A percentile compares a stretch with the other conserved stretches of the same genome.
phyloP scores from a whole-genome alignment of 345 rosid species.

The Arabis alpina region DNA sequence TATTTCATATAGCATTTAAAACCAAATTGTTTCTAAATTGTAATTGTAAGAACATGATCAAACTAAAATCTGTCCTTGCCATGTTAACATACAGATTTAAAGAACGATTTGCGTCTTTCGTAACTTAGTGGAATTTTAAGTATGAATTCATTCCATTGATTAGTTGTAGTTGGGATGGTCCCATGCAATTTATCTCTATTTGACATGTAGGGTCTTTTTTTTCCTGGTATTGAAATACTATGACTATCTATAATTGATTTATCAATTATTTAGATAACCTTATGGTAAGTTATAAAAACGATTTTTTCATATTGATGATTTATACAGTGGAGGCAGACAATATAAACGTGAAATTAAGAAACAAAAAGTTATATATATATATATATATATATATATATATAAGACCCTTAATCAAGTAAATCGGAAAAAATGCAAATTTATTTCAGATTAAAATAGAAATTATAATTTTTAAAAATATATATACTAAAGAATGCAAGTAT shows the following conservation, averaged over 20 bases:
- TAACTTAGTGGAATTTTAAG: conserved; percentile 10
- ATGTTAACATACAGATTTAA: not conserved
- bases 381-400: too few relatives aligned
- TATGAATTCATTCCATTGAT: not conserved
- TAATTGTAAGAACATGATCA: not conserved
- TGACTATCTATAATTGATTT: not conserved
- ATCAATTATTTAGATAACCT: too few relatives aligned
- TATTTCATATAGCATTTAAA: too few relatives aligned
- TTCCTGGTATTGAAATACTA: not conserved
- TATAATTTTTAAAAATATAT: not conserved
- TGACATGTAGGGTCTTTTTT: not conserved
- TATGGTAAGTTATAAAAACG: too few relatives aligned
- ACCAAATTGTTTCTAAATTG: not conserved
- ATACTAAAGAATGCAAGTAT: not conserved
- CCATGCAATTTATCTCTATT: conserved; percentile 3
- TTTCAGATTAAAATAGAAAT: not conserved
- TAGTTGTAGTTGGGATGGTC: conserved; percentile 21
- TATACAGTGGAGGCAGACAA: too few relatives aligned
- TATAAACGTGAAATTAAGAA: not conserved
- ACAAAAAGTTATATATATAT: too few relatives aligned
- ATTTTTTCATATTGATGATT: too few relatives aligned
- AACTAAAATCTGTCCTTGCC: not conserved
- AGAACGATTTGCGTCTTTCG: not conserved
- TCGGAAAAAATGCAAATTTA: not conserved
- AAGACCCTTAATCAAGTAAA: not conserved